Evolutionary conservation across 805 yeast genomes (phyloP).

Genomic region (Candida gorgasii): DNA sequence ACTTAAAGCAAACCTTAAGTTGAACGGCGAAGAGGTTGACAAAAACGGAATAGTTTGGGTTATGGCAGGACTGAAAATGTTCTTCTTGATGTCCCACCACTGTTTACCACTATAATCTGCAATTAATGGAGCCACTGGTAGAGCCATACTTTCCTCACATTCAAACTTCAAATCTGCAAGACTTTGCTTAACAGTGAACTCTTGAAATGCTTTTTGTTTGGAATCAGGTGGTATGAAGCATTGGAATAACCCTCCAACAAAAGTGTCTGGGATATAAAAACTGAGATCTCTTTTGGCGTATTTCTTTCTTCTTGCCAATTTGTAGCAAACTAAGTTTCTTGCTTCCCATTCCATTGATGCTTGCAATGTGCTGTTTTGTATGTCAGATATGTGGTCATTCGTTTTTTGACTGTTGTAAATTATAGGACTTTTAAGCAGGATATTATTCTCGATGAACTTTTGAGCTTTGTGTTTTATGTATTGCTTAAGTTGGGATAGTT

Average conservation of each 20-base stretch:
- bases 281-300: constrained; percentile 48
- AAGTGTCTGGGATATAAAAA: constrained; percentile 54
- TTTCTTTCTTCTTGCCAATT: constrained; percentile 55
- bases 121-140: constrained; percentile 56
- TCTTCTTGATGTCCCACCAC: constrained; percentile 39
- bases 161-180: constrained; percentile 22
- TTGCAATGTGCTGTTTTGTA: constrained; percentile 18
- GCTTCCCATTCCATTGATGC: constrained; percentile 26
- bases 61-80: constrained; percentile 24
- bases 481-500: constrained; percentile 12
- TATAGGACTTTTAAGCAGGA: constrained; percentile 17
- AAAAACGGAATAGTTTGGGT: constrained; percentile 58
- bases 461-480: constrained; percentile 19
- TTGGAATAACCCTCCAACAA: constrained; percentile 65
- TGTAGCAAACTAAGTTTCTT: constrained; percentile 47
- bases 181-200: constrained; percentile 13
- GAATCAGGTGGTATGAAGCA: constrained; percentile 40
- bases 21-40: constrained; percentile 47
- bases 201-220: constrained; percentile 22
- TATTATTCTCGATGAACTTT: constrained; percentile 17
- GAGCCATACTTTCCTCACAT: constrained; percentile 37
- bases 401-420: constrained; percentile 25
- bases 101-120: constrained; percentile 54
- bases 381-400: constrained; percentile 18
- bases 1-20: constrained; percentile 34